Evolutionary conservation across 2,329 filamentous ascomycete species (phyloP).

Genomic region (Tolypocladium cylindrosporum): DNA sequence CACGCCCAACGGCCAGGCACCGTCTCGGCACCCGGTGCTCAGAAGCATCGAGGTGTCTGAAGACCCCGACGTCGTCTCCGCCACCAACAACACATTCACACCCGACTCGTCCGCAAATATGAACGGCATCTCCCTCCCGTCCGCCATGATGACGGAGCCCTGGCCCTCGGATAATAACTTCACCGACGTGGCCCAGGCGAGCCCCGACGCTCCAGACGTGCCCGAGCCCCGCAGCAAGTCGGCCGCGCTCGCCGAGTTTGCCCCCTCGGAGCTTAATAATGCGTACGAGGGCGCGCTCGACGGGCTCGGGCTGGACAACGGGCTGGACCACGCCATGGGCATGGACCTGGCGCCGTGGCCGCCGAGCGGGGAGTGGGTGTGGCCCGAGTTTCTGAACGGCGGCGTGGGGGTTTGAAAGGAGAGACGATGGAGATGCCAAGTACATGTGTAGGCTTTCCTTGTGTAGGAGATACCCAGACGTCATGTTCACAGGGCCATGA

Average conservation of each 20-base stretch:
- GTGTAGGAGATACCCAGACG: background rate
- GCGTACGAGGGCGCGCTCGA: slow-evolving; percentile 39
- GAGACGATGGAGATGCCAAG: background rate
- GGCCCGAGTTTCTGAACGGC: slow-evolving; percentile 22
- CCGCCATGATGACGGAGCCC: slow-evolving; percentile 4
- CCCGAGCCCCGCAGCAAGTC: slow-evolving; percentile 3
- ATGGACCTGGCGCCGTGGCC: slow-evolving; percentile 27
- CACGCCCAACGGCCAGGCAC: background rate
- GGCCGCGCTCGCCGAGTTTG: slow-evolving; percentile 14
- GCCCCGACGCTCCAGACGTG: background rate
- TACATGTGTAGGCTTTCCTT: background rate
- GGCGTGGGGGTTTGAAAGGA: slow-evolving; percentile 16
- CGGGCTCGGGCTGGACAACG: slow-evolving; percentile 34
- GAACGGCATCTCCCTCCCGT: slow-evolving; percentile 7
- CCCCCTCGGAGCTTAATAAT: slow-evolving; percentile 35
- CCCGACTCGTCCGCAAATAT: slow-evolving; percentile 11
- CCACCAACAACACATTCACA: slow-evolving; percentile 2
- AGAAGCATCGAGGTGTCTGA: slow-evolving; percentile 15
- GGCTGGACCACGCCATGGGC: slow-evolving; percentile 31
- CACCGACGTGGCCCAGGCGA: background rate
- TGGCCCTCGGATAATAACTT: background rate
- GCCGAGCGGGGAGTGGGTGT: slow-evolving; percentile 18
- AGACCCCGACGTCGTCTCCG: slow-evolving; percentile 14
- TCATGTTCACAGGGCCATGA: background rate
- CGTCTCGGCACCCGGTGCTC: slow-evolving; percentile 10